phyloP scores from a whole-genome alignment of 164 flowering plant genomes.

The Chimonanthus salicifolius region DNA sequence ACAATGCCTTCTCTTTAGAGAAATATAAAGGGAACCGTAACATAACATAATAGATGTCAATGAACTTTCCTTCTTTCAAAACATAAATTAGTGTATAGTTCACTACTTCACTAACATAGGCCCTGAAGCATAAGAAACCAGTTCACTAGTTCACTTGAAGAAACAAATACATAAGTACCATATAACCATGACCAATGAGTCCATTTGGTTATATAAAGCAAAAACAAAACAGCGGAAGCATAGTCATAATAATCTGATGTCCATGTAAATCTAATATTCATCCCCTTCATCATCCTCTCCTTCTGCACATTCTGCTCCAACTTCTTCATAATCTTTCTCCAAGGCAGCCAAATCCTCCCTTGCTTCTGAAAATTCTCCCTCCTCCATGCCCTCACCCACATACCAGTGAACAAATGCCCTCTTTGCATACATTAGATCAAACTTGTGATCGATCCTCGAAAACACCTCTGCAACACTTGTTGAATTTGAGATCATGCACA shows the following conservation, averaged over 20 bases:
- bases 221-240: neutral
- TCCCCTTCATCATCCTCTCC: constrained; percentile 56
- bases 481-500: constrained; percentile 54
- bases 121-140: no score
- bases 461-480: constrained; percentile 55
- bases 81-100: no score
- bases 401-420: constrained; percentile 41
- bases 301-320: constrained; percentile 53
- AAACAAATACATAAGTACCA: no score
- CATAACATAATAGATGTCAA: no score
- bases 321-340: constrained; percentile 66
- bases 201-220: neutral
- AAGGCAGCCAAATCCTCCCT: constrained; percentile 59
- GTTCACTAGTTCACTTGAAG: no score
- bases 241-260: neutral
- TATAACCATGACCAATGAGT: neutral
- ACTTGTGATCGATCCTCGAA: constrained; percentile 49
- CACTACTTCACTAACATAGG: no score
- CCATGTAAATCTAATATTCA: constrained; percentile 29
- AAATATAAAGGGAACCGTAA: no score
- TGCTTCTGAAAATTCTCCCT: constrained; percentile 66
- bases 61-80: no score
- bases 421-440: constrained; percentile 55
- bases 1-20: no score
- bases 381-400: constrained; percentile 43